phyloP scores from a whole-genome alignment of 1,284 basidiomycete genomes.

The Cutaneotrichosporon daszewskae region DNA sequence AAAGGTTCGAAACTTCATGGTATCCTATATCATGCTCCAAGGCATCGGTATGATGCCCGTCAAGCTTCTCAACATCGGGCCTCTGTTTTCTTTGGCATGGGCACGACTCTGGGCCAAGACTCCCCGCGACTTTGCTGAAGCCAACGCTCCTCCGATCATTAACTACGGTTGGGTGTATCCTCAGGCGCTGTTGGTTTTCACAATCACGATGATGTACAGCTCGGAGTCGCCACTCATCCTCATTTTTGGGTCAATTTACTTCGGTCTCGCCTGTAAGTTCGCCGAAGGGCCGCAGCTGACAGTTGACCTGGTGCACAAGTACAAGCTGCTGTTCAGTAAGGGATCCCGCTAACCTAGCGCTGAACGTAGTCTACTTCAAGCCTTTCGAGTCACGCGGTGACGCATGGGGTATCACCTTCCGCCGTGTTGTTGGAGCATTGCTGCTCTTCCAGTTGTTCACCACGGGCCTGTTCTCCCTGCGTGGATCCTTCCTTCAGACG shows the following conservation, averaged over 20 bases:
- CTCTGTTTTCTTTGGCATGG: constrained; percentile 68
- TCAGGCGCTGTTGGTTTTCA: constrained; percentile 90
- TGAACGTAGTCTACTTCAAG: constrained; percentile 50
- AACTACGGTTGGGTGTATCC: constrained; percentile 90
- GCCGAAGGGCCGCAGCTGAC: background rate
- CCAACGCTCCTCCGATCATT: constrained; percentile 95
- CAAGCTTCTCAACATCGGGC: constrained; percentile 82
- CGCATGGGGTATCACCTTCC: constrained; percentile 81
- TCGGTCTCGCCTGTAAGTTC: constrained; percentile 67
- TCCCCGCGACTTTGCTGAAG: constrained; percentile 74
- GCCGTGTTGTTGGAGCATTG: constrained; percentile 79
- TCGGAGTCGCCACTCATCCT: constrained; percentile 91
- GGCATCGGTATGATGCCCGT: constrained; percentile 90
- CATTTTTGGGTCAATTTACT: constrained; percentile 90
- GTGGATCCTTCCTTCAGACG: constrained; percentile 60
- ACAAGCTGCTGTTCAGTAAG: constrained; percentile 89
- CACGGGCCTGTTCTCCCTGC: constrained; percentile 84
- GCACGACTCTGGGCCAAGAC: constrained; percentile 47
- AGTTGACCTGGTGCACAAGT: constrained; percentile 84
- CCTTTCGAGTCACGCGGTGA: constrained; percentile 49
- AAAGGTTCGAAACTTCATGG: constrained; percentile 72
- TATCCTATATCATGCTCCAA: constrained; percentile 92
- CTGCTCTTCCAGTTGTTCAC: constrained; percentile 83
- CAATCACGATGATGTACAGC: constrained; percentile 89
- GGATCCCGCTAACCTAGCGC: no score